Evolutionary conservation across 2,329 filamentous ascomycete genomes (phyloP).

Genomic region (Graphiopsis chlorocephala): DNA sequence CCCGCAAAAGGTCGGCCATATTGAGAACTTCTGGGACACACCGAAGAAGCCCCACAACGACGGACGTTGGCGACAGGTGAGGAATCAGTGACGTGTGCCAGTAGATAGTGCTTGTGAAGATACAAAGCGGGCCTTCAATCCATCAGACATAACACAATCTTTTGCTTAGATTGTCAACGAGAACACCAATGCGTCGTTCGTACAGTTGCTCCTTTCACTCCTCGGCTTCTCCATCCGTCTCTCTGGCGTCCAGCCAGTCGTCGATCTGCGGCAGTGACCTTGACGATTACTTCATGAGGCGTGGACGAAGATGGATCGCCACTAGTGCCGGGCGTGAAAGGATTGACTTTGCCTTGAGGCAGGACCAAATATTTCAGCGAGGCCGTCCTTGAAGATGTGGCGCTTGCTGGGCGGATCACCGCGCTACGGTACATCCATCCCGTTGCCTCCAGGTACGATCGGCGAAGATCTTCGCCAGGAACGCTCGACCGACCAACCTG

Average conservation of each 20-base stretch:
- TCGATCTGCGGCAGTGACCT: neutral
- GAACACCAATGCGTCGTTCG: neutral
- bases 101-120: no score
- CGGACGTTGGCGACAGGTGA: no score
- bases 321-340: slow-evolving; percentile 48
- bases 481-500: slow-evolving; percentile 63
- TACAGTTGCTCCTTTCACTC: neutral
- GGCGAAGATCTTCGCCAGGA: slow-evolving; percentile 62
- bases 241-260: neutral
- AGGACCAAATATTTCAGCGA: slow-evolving; percentile 67
- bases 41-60: no score
- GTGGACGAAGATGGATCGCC: neutral
- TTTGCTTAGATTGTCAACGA: neutral
- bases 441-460: slow-evolving; percentile 62
- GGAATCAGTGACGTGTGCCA: no score
- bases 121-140: no score
- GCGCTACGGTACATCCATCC: slow-evolving; percentile 67
- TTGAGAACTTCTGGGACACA: no score
- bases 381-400: slow-evolving; percentile 62
- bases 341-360: slow-evolving; percentile 64
- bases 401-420: slow-evolving; percentile 60
- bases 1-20: no score
- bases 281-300: neutral
- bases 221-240: neutral
- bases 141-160: no score